Evolutionary conservation across 331 rosid genomes (phyloP).

Genomic region (Dryas integrifolia): DNA sequence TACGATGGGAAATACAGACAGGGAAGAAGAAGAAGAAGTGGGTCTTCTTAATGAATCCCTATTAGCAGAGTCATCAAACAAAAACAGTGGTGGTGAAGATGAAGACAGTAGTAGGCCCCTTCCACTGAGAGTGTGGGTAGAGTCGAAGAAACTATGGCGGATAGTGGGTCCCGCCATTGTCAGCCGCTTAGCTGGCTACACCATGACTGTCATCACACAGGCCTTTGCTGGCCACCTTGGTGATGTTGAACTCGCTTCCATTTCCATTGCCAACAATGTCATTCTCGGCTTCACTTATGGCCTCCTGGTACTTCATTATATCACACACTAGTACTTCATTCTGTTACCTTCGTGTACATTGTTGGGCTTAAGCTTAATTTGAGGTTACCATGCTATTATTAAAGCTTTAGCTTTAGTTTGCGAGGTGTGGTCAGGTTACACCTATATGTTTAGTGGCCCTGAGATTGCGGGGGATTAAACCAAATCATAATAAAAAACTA

Average conservation of each 20-base stretch:
- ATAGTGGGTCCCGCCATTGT: conserved; percentile 28
- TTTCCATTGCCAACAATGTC: conserved; percentile 30
- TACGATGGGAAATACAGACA: neutral
- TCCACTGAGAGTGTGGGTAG: conserved; percentile 18
- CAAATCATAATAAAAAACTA: too few species aligned
- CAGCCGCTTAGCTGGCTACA: conserved; percentile 11
- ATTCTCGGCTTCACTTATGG: conserved; percentile 24
- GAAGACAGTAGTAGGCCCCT: neutral
- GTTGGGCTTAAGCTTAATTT: too few species aligned
- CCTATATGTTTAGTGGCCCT: too few species aligned
- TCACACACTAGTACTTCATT: too few species aligned
- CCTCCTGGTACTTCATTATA: conserved; percentile 19
- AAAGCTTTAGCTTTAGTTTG: too few species aligned
- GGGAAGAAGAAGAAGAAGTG: neutral
- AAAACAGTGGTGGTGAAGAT: neutral
- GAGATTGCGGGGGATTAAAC: too few species aligned
- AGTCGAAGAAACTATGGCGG: conserved; percentile 31
- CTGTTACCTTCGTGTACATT: too few species aligned
- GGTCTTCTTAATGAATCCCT: neutral
- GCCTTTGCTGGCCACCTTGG: conserved; percentile 31
- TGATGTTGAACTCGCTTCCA: conserved; percentile 23
- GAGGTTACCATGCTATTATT: too few species aligned
- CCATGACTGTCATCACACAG: conserved; percentile 21
- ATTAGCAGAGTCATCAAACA: neutral
- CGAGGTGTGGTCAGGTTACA: too few species aligned